Conservation (phyloP, 495 filamentous ascomycete species). For the Xylaria nigripes region DNA sequence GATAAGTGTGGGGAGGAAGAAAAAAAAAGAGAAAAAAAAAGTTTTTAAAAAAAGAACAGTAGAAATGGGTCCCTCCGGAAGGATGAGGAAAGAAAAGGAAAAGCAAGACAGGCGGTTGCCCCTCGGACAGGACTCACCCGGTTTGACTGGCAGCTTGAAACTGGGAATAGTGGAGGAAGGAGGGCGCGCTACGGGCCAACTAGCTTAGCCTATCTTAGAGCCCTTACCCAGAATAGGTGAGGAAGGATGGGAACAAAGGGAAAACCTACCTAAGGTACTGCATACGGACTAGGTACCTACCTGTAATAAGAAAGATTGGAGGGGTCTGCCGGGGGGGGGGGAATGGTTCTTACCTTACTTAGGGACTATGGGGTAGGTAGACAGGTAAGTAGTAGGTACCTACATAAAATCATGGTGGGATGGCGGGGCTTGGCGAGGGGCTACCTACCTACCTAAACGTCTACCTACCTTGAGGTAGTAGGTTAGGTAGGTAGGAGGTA, state of each 20-base stretch:
- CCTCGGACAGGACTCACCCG: slow-evolving; percentile 10
- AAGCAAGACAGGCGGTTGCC: background rate
- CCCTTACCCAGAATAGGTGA: slow-evolving; percentile 11
- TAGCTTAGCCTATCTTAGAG: slow-evolving; percentile 14
- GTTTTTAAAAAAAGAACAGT: slow-evolving; percentile 7
- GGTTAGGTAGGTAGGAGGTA: no score
- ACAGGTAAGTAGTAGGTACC: no score
- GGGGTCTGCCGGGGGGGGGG: no score
- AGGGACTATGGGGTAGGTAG: no score
- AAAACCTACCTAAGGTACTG: no score
- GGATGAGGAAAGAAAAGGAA: background rate
- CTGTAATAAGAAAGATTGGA: no score
- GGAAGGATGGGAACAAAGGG: slow-evolving; percentile 11
- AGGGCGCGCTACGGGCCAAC: slow-evolving; percentile 12
- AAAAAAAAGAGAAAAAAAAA: slow-evolving; percentile 3
- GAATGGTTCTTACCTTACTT: no score
- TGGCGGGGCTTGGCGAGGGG: slow-evolving; percentile 19
- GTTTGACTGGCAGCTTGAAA: slow-evolving; percentile 10
- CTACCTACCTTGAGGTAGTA: no score
- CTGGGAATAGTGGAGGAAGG: slow-evolving; percentile 12
- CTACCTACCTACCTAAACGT: no score
- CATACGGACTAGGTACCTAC: background rate
- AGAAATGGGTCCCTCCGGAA: background rate
- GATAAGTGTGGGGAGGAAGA: slow-evolving; percentile 10
- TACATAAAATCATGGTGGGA: no score